Conservation (phyloP, 768 basidiomycete genomes). For the Macrolepiota dolichaula region DNA sequence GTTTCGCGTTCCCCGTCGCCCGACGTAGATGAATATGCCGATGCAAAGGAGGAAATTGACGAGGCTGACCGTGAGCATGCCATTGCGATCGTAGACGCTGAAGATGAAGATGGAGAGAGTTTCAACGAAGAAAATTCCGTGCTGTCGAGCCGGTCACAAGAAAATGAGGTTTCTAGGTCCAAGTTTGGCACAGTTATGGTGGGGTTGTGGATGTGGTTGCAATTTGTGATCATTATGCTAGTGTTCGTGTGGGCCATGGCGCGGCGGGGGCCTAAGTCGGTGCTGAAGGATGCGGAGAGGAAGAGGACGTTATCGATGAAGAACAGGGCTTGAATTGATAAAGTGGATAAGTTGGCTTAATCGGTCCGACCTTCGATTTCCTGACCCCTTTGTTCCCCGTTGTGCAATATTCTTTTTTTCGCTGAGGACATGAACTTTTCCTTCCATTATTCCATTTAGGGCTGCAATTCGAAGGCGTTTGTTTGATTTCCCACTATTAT, state of each 20-base stretch:
- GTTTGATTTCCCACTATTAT: neutral
- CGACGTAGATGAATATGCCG: slow-evolving; percentile 8
- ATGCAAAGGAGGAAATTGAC: slow-evolving; percentile 3
- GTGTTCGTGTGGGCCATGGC: slow-evolving; percentile 85
- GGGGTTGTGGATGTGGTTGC: slow-evolving; percentile 83
- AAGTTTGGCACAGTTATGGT: slow-evolving; percentile 45
- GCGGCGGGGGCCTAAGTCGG: slow-evolving; percentile 67
- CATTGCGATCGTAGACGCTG: neutral
- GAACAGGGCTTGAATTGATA: slow-evolving; percentile 1
- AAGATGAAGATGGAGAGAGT: slow-evolving; percentile 3
- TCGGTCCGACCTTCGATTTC: neutral
- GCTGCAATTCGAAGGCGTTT: neutral
- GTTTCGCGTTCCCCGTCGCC: slow-evolving; percentile 8
- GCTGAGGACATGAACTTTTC: neutral
- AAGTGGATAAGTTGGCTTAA: slow-evolving; percentile 10
- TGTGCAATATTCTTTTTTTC: neutral
- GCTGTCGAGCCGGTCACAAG: neutral
- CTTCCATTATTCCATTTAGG: neutral
- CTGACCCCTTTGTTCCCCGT: slow-evolving; percentile 5
- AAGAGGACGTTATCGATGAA: slow-evolving; percentile 15
- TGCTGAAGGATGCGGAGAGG: slow-evolving; percentile 45
- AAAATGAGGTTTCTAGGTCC: slow-evolving; percentile 18
- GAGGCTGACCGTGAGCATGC: slow-evolving; percentile 7
- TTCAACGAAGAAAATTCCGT: slow-evolving; percentile 3
- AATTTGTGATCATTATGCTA: slow-evolving; percentile 69